phyloP scores from a whole-genome alignment of 208 protist species.

The Crithidia bombi region DNA sequence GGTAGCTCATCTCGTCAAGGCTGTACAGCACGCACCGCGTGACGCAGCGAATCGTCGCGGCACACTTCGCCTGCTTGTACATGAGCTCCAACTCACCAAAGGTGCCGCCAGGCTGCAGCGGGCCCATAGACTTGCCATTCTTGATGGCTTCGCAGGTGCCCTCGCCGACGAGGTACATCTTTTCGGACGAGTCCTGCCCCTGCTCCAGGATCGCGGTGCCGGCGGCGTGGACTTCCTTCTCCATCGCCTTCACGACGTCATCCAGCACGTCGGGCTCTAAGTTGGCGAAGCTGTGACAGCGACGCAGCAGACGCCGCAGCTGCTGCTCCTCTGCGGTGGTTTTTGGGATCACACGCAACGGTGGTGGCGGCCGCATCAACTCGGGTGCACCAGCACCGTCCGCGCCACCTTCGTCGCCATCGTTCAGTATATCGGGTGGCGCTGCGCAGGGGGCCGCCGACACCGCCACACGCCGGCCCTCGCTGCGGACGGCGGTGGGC shows the following conservation, averaged over 20 bases:
- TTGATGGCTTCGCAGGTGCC: conserved; percentile 87
- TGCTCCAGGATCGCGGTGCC: conserved; percentile 79
- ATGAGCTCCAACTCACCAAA: conserved; percentile 91
- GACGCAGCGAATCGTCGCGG: conserved; percentile 80
- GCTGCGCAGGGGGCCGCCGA: conserved; percentile 50
- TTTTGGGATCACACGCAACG: conserved; percentile 46
- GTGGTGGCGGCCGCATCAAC: conserved; percentile 13
- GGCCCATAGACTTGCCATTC: conserved; percentile 67
- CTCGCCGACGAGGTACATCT: conserved; percentile 78
- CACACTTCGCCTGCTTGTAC: conserved; percentile 82
- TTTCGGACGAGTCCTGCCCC: conserved; percentile 59
- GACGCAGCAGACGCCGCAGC: conserved; percentile 49
- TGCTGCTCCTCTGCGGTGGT: conserved; percentile 47
- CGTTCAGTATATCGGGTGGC: not conserved
- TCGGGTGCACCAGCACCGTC: not conserved
- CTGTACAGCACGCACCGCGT: conserved; percentile 82
- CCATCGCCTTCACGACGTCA: conserved; percentile 60
- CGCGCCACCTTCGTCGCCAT: not conserved
- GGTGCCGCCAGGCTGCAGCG: conserved; percentile 57
- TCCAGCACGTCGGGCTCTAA: conserved; percentile 61
- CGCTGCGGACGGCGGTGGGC: conserved; percentile 28
- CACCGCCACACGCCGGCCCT: conserved; percentile 66
- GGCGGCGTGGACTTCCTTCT: conserved; percentile 59
- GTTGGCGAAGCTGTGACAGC: conserved; percentile 75
- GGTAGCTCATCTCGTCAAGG: conserved; percentile 84